Evolutionary conservation across 2,329 filamentous ascomycete species (phyloP), one percentile per base, ranked within the genome.

Genomic region (Pseudogymnoascus sp.): DNA sequence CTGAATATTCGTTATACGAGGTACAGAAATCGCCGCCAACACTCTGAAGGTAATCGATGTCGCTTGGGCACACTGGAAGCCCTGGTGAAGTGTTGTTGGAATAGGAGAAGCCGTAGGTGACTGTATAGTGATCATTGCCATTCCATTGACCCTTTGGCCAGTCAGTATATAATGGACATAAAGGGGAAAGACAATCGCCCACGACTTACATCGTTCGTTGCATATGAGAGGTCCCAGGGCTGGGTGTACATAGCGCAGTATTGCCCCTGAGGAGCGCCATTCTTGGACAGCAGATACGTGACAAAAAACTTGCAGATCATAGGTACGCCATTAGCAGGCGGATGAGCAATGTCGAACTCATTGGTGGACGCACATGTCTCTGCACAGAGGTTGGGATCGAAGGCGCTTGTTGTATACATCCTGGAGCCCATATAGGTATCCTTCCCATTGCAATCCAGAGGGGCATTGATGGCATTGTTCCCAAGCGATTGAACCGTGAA

Each of bases 211-310:
- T 39, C 6, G 7, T 39, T 39, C 37, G 37, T 39, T 39, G 37
- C 37, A 7, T 39, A 39, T 39, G 37, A 39, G 6, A 63, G 39
- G 31, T 70, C 65, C 66, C 71, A 73, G 58, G 66, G 61, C 57
- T 68, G 66, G n/a, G 68, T 72, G 67, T 75, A 77, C 50, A 77
- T 61, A 31, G 70, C 66, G 65, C 75, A 77, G 63, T 74, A 72
- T 10, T 72, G 72, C n/a, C 74, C 74, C 29, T 71, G 63, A 1
- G 73, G 67, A 31, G 63, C 60, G 11, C 72, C 72, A 63, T 77
- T 75, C 68, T 71, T 72, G 62, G 71, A 69, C 26, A 75, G 63
- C 59, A 77, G 66, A 63, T 74, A 78, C 0, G 72, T 68, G 58
- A 74, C 74, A 67, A 76, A 74, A 70, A 73, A 74, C 13, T 64